Evolutionary conservation across 2,329 filamentous ascomycete genomes (phyloP).

Genomic region (Scorias spongiosa): DNA sequence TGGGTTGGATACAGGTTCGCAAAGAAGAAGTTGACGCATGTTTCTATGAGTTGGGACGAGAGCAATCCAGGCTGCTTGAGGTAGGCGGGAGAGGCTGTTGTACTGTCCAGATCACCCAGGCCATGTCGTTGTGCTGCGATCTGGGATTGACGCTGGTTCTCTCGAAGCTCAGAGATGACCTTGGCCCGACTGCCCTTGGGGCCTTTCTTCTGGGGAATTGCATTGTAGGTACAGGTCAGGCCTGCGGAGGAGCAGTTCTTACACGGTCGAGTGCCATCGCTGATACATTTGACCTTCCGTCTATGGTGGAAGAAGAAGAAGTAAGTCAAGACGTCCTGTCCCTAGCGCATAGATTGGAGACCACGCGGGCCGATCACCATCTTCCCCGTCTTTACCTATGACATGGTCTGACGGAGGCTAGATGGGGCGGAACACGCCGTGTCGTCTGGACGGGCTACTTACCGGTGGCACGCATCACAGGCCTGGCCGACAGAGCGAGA

Average conservation of each 20-base stretch:
- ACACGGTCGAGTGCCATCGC: slow-evolving; percentile 37
- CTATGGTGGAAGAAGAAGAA: slow-evolving; percentile 4
- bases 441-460: neutral
- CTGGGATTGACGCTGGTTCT: slow-evolving; percentile 32
- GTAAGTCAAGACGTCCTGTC: too few relatives aligned
- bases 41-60: slow-evolving; percentile 33
- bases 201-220: slow-evolving; percentile 48
- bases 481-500: slow-evolving; percentile 2
- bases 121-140: slow-evolving; percentile 25
- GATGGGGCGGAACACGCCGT: too few relatives aligned
- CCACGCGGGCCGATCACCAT: too few relatives aligned
- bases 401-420: too few relatives aligned
- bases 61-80: slow-evolving; percentile 34
- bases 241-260: slow-evolving; percentile 45
- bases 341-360: too few relatives aligned
- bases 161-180: slow-evolving; percentile 47
- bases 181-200: slow-evolving; percentile 48
- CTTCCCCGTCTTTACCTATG: too few relatives aligned
- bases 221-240: slow-evolving; percentile 48
- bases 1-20: slow-evolving; percentile 49
- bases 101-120: slow-evolving; percentile 24
- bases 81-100: slow-evolving; percentile 26
- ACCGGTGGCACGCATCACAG: slow-evolving; percentile 25
- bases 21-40: slow-evolving; percentile 47
- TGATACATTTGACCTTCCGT: slow-evolving; percentile 37